phyloP scores from a whole-genome alignment of 2,329 filamentous ascomycete genomes.

The Venturia pyrina region DNA sequence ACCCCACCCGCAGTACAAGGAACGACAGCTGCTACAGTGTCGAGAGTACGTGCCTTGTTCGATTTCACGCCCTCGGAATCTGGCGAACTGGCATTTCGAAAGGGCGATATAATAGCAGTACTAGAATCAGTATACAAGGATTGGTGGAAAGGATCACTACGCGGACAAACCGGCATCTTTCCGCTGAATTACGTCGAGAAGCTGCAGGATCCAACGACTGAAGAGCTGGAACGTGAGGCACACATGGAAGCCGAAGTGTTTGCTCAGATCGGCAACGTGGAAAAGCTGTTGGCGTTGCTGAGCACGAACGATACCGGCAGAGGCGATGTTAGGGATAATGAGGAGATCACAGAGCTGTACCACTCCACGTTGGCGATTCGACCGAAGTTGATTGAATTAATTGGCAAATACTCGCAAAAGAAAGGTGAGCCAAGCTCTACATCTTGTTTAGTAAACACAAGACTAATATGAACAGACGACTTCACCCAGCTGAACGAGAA shows the following conservation, averaged over 20 bases:
- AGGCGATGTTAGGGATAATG: slow-evolving; percentile 78
- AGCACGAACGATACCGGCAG: slow-evolving; percentile 56
- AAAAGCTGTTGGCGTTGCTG: slow-evolving; percentile 75
- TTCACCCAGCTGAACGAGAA: slow-evolving; percentile 98
- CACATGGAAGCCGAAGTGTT: slow-evolving; percentile 85
- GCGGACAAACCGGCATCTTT: slow-evolving; percentile 94
- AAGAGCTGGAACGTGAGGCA: slow-evolving; percentile 89
- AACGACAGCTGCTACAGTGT: slow-evolving; percentile 92
- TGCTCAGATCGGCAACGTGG: slow-evolving; percentile 66
- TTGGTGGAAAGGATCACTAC: slow-evolving; percentile 95
- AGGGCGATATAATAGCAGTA: slow-evolving; percentile 94
- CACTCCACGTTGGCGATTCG: slow-evolving; percentile 90
- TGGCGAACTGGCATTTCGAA: slow-evolving; percentile 90
- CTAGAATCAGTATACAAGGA: slow-evolving; percentile 98
- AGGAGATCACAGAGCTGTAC: slow-evolving; percentile 88
- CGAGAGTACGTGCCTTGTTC: slow-evolving; percentile 82
- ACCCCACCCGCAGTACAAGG: slow-evolving; percentile 47
- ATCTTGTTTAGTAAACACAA: neutral
- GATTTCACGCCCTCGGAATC: slow-evolving; percentile 92
- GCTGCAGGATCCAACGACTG: slow-evolving; percentile 82
- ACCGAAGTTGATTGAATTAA: slow-evolving; percentile 93
- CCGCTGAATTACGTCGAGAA: slow-evolving; percentile 99
- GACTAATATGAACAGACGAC: slow-evolving; percentile 56
- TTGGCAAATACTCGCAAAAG: slow-evolving; percentile 98
- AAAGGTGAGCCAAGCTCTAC: slow-evolving; percentile 54